phyloP scores from a whole-genome alignment of 2,329 filamentous ascomycete genomes.

The Biscogniauxia mediterranea region DNA sequence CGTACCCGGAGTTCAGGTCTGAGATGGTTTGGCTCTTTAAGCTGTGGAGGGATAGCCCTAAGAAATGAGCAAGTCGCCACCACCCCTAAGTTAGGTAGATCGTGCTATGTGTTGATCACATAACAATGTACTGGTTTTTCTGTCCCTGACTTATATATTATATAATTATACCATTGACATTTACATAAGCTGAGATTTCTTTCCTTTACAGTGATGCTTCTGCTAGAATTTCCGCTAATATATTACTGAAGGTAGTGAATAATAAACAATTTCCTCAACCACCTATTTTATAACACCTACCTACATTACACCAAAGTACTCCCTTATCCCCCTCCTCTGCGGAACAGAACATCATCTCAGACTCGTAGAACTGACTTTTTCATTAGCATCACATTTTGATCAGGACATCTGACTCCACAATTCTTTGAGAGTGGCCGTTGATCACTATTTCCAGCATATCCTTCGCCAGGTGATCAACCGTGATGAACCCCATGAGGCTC shows the following conservation, averaged over 20 bases:
- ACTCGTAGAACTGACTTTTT: neutral
- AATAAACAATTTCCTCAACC: too few relatives aligned
- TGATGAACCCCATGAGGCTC: constrained; percentile 33
- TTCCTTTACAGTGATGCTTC: too few relatives aligned
- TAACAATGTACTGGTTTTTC: neutral
- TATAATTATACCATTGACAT: too few relatives aligned
- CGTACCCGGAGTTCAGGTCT: neutral
- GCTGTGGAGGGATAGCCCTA: neutral
- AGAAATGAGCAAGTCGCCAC: neutral
- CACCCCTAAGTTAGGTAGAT: too few relatives aligned
- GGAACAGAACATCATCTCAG: too few relatives aligned
- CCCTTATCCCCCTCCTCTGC: too few relatives aligned
- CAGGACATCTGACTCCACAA: neutral
- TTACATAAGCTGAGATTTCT: too few relatives aligned
- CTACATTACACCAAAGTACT: too few relatives aligned
- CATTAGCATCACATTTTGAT: neutral
- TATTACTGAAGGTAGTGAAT: too few relatives aligned
- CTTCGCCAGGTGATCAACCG: constrained; percentile 35
- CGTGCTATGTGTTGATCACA: neutral
- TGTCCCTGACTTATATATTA: neutral
- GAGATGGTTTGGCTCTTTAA: neutral
- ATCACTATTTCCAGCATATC: constrained; percentile 37
- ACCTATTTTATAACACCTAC: too few relatives aligned
- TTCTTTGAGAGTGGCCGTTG: constrained; percentile 28
- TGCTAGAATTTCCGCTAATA: too few relatives aligned